These are phyloP conservation scores for Holtermanniella nyarrowii DNA, from an alignment of 768 basidiomycete species.

Conservation along the genomic window DNA sequence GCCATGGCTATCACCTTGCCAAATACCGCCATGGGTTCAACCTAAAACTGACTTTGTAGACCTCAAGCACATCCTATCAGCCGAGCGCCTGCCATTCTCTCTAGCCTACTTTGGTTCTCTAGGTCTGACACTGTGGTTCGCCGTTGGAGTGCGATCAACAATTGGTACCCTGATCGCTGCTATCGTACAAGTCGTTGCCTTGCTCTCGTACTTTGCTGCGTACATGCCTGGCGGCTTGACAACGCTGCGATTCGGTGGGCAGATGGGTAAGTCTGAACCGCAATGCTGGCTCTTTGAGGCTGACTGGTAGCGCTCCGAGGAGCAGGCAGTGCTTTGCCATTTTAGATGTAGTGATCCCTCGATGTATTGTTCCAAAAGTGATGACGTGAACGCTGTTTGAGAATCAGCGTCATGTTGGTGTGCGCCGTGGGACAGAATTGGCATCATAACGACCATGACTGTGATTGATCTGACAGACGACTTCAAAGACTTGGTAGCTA, in stretches of 20 bases:
- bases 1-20: too few species aligned
- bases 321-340: slow-evolving; percentile 68
- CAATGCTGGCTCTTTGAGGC: slow-evolving; percentile 29
- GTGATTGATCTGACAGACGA: background rate
- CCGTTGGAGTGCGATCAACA: slow-evolving; percentile 79
- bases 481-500: background rate
- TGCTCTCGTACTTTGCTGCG: slow-evolving; percentile 79
- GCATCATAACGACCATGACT: background rate
- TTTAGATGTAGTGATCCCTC: too few species aligned
- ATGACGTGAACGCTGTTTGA: too few species aligned
- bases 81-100: slow-evolving; percentile 73
- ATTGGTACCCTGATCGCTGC: slow-evolving; percentile 75
- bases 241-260: slow-evolving; percentile 39
- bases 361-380: background rate
- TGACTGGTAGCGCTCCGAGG: slow-evolving; percentile 73
- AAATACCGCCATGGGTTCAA: background rate
- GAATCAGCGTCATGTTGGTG: background rate
- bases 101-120: slow-evolving; percentile 75
- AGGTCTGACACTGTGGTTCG: slow-evolving; percentile 79
- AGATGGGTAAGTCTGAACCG: slow-evolving; percentile 29
- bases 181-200: slow-evolving; percentile 66
- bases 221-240: slow-evolving; percentile 78
- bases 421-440: background rate
- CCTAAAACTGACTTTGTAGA: slow-evolving; percentile 37
- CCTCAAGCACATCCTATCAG: slow-evolving; percentile 65